Evolutionary conservation across 257 asterid genomes (phyloP), one percentile per base, ranked within the genome.

Genomic region (Thymus quinquecostatus): DNA sequence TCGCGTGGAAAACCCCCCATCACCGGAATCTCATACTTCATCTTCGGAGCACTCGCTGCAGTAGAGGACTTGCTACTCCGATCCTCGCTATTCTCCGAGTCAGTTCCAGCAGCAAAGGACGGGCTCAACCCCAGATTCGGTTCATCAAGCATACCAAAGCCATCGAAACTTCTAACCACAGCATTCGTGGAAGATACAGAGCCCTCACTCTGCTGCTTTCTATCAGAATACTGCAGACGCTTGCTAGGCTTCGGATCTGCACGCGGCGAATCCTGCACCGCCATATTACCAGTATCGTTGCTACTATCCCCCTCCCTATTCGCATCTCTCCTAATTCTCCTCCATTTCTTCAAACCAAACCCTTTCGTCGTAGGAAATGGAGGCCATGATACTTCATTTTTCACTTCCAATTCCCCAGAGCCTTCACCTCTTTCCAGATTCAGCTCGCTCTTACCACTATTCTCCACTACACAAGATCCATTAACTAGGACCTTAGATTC

Each of bases 51-150:
- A 73, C 93, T 92, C 5, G 92, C 97, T 54, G 91, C 94, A 6
- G 96, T 88, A 34, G 94, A 86, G n/a, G 94, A 91, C 79, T 78
- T 92, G 76, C 96, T 89, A 82, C 92, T 92, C 65, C 56, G 82
- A 75, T 83, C 95, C 77, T 86, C 96, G 11, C 90, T 83, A 59
- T 87, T 81, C 71, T 85, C 92, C 1, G 92, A 89, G 66, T 84
- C 89, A 3, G 82, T 65, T 60, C 83, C 86, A 50, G 80, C 78
- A 61, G 76, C 74, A 43, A 84, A 79, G 0, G 66, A 54, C 21
- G 79, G 77, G 48, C 78, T 80, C 54, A 74, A 27, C 61, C 66
- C 83, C 70, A 76, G 69, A 56, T 66, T 81, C 1, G 78, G 38
- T 75, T 72, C 90, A 60, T 76, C 84, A 55, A 44, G 69, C 65